These are phyloP conservation scores for Rosa chinensis DNA, from an alignment of 306 rosid species.

Conservation along the genomic window DNA sequence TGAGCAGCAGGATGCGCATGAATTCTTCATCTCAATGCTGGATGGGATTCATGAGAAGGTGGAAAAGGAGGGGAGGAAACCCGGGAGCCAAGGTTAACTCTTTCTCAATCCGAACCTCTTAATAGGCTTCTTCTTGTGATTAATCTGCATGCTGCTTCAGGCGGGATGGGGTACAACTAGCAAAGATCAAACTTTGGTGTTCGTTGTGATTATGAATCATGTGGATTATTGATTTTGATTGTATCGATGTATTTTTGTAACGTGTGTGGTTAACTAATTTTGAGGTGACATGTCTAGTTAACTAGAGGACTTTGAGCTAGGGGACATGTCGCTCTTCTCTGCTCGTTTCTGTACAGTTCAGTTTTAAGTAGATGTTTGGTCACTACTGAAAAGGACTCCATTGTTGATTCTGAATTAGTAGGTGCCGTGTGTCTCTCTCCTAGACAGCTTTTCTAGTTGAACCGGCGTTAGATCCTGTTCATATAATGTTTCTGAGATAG, in stretches of 20 bases:
- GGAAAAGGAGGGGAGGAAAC: slow-evolving; percentile 66
- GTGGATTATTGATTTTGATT: not conserved
- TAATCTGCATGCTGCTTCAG: slow-evolving; percentile 1
- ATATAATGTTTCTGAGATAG: not conserved
- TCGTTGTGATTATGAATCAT: not conserved
- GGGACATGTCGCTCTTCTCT: not conserved
- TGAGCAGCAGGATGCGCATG: slow-evolving; percentile 99
- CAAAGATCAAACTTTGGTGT: not conserved
- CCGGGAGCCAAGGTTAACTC: slow-evolving; percentile 69
- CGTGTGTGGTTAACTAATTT: not conserved
- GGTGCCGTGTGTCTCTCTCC: not conserved
- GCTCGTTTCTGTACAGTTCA: not conserved
- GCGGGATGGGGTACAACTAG: not conserved
- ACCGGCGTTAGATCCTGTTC: not conserved
- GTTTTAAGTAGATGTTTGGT: not conserved
- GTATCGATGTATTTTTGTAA: not conserved
- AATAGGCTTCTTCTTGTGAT: slow-evolving; percentile 17
- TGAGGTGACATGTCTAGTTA: not conserved
- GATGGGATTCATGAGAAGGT: slow-evolving; percentile 95
- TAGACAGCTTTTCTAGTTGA: not conserved
- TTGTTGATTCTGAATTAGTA: not conserved
- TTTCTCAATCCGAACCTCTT: not conserved
- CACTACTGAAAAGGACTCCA: not conserved
- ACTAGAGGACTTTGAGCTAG: not conserved
- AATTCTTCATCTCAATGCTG: slow-evolving; percentile 93